Percentiles rank a stretch among this genome's conserved stretches.
phyloP scores from a whole-genome alignment of 2,329 filamentous ascomycete genomes.

The Chrysoporthe cubensis region DNA sequence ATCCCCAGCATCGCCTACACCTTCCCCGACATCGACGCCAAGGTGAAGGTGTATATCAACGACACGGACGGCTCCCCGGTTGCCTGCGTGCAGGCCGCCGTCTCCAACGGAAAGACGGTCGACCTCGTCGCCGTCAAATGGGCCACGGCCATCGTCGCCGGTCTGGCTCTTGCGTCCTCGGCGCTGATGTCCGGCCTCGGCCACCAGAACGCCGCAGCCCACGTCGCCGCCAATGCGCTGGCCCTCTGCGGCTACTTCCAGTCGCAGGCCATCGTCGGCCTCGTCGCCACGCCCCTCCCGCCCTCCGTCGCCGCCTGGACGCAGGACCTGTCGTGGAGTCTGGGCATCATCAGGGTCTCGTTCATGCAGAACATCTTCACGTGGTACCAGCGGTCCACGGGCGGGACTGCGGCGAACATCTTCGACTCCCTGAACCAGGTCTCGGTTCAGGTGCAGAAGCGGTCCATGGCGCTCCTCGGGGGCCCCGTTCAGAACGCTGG shows the following conservation, averaged over 20 bases:
- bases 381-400: slow-evolving; percentile 87
- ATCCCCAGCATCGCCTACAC: slow-evolving; percentile 81
- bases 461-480: slow-evolving; percentile 51
- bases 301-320: slow-evolving; percentile 86
- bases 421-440: slow-evolving; percentile 70
- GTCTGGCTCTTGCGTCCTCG: slow-evolving; percentile 74
- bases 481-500: slow-evolving; percentile 38
- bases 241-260: slow-evolving; percentile 89
- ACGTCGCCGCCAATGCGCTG: slow-evolving; percentile 82
- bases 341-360: slow-evolving; percentile 80
- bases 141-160: slow-evolving; percentile 77
- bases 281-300: slow-evolving; percentile 74
- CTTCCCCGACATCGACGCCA: slow-evolving; percentile 81
- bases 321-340: slow-evolving; percentile 90
- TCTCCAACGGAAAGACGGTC: slow-evolving; percentile 85
- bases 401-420: slow-evolving; percentile 74
- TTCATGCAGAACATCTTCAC: slow-evolving; percentile 82
- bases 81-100: slow-evolving; percentile 77
- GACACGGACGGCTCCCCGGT: slow-evolving; percentile 60
- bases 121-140: slow-evolving; percentile 81
- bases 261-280: slow-evolving; percentile 80
- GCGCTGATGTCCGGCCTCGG: slow-evolving; percentile 82
- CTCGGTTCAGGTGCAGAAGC: slow-evolving; percentile 74
- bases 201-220: slow-evolving; percentile 84
- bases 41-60: slow-evolving; percentile 75